These are phyloP conservation scores for Fusarium anguioides DNA, from an alignment of 2,329 filamentous ascomycete genomes.

Conservation along the genomic window DNA sequence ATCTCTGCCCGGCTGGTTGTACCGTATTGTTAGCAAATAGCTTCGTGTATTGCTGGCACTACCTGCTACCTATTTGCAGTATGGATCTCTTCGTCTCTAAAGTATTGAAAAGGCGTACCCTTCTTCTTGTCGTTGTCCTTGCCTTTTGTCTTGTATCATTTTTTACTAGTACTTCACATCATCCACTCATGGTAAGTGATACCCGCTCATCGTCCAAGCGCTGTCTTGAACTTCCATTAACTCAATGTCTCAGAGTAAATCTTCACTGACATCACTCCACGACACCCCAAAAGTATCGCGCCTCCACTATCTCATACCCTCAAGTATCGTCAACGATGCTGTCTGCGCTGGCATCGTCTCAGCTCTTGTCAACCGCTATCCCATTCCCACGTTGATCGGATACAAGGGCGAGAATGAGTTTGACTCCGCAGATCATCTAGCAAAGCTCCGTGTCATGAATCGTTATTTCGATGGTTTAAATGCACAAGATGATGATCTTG, in stretches of 20 bases:
- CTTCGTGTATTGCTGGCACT: too few relatives aligned
- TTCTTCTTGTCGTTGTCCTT: neutral
- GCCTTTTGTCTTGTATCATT: neutral
- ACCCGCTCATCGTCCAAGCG: too few relatives aligned
- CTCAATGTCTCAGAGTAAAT: neutral
- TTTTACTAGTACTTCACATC: neutral
- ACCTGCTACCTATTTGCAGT: too few relatives aligned
- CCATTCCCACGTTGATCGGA: constrained; percentile 30
- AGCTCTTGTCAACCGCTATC: constrained; percentile 33
- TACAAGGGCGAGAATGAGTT: constrained; percentile 36
- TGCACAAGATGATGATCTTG: constrained; percentile 32
- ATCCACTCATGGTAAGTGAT: neutral
- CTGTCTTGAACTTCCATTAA: too few relatives aligned
- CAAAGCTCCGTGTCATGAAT: constrained; percentile 30
- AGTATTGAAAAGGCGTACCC: neutral
- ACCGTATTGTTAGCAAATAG: too few relatives aligned
- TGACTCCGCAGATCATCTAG: constrained; percentile 34
- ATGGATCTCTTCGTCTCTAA: neutral
- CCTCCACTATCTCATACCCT: constrained; percentile 37
- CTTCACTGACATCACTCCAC: neutral
- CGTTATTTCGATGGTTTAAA: constrained; percentile 23
- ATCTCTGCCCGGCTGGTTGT: too few relatives aligned
- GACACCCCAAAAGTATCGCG: neutral
- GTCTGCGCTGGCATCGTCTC: constrained; percentile 32
- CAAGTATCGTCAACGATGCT: constrained; percentile 18